Conservation (phyloP, 257 asterid genomes). For the Nicotiana noctiflora region DNA sequence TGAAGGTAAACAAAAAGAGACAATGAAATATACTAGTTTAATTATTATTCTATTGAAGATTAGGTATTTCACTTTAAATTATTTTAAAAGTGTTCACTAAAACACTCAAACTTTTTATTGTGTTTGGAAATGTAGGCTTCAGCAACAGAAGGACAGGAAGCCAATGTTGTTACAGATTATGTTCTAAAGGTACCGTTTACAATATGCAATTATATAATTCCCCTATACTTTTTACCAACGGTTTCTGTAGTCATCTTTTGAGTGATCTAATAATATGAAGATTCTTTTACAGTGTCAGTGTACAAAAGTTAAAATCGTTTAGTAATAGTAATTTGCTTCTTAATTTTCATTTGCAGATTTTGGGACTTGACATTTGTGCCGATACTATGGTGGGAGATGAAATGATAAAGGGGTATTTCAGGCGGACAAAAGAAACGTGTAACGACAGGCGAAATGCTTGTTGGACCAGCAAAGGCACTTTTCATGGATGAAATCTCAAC, state of each 20-base stretch:
- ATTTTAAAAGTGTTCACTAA: no score
- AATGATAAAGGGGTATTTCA: conserved; percentile 33
- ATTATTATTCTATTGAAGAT: neutral
- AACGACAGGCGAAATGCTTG: conserved; percentile 51
- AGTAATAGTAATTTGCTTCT: neutral
- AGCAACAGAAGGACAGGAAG: conserved; percentile 35
- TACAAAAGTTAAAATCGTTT: no score
- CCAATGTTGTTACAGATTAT: conserved; percentile 32
- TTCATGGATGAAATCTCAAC: conserved; percentile 75
- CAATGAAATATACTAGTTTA: neutral
- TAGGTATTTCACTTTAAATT: no score
- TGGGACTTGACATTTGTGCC: conserved; percentile 33
- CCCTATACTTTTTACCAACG: neutral
- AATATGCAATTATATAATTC: neutral
- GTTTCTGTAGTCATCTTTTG: neutral
- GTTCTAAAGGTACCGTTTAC: conserved; percentile 23
- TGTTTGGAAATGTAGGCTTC: conserved; percentile 20
- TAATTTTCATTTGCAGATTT: conserved; percentile 8
- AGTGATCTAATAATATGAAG: no score
- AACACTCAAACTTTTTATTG: neutral
- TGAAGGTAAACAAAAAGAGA: conserved; percentile 23
- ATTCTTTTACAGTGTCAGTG: no score
- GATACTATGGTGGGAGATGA: conserved; percentile 38
- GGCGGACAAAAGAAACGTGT: conserved; percentile 40
- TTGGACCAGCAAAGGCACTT: conserved; percentile 63